These are phyloP conservation scores for Ogataea hybrid DNA, from an alignment of 1,139 yeast genomes.

Conservation along the genomic window DNA sequence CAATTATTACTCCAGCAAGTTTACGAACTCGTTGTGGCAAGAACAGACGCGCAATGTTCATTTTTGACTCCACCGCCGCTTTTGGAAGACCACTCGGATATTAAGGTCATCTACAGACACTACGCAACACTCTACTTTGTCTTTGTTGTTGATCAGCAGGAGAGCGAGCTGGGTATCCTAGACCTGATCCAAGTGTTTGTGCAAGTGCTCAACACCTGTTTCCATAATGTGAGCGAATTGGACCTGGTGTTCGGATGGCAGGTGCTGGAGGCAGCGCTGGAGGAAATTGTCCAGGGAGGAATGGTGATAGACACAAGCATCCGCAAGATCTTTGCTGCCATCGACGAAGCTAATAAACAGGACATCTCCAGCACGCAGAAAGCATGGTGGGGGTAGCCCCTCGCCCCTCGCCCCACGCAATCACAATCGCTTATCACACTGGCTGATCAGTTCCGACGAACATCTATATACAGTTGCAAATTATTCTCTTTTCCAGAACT, in stretches of 20 bases:
- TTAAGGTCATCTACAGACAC: slow-evolving; percentile 88
- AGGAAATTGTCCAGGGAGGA: slow-evolving; percentile 95
- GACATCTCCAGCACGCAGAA: slow-evolving; percentile 29
- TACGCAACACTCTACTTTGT: slow-evolving; percentile 95
- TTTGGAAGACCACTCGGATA: slow-evolving; percentile 69
- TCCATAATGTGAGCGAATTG: slow-evolving; percentile 90
- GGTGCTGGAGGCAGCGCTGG: slow-evolving; percentile 85
- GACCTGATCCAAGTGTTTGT: slow-evolving; percentile 97
- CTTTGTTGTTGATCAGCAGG: slow-evolving; percentile 93
- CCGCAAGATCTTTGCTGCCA: slow-evolving; percentile 76
- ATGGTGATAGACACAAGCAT: slow-evolving; percentile 98
- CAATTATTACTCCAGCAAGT: slow-evolving; percentile 72
- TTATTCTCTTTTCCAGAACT: slow-evolving; percentile 9
- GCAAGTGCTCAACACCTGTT: slow-evolving; percentile 89
- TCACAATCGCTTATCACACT: neutral
- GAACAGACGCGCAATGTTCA: slow-evolving; percentile 75
- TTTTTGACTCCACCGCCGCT: slow-evolving; percentile 79
- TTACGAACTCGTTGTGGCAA: slow-evolving; percentile 61
- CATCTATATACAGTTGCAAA: slow-evolving; percentile 17
- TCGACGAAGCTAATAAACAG: slow-evolving; percentile 58
- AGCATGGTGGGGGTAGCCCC: slow-evolving; percentile 4
- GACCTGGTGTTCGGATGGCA: slow-evolving; percentile 98
- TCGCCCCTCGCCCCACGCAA: neutral
- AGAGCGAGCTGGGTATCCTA: slow-evolving; percentile 87
- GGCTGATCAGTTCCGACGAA: neutral